These are phyloP conservation scores for Polychaeton citri DNA, from an alignment of 2,329 filamentous ascomycete genomes.

Conservation along the genomic window DNA sequence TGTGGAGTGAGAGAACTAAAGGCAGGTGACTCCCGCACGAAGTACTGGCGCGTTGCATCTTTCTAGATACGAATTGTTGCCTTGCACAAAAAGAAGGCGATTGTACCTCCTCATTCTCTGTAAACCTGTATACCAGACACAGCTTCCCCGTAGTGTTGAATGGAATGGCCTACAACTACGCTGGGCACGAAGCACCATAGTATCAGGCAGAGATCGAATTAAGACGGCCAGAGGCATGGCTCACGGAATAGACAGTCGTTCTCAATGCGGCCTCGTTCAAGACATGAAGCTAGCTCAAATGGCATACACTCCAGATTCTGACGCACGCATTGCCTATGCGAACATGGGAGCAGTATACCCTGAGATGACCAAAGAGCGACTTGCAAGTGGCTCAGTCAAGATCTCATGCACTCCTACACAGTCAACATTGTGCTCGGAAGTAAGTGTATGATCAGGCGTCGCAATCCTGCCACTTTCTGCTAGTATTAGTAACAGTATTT, in stretches of 20 bases:
- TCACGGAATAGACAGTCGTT: constrained; percentile 36
- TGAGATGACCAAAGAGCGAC: constrained; percentile 27
- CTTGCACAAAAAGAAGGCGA: no score
- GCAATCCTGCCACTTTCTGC: constrained; percentile 30
- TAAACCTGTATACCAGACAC: no score
- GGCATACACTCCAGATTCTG: constrained; percentile 28
- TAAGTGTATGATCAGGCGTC: constrained; percentile 26
- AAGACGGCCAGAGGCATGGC: constrained; percentile 39
- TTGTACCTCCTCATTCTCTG: no score
- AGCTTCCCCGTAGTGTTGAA: no score
- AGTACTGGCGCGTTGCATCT: no score
- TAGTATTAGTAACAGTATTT: constrained; percentile 36
- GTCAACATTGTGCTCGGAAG: constrained; percentile 35
- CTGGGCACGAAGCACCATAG: constrained; percentile 20
- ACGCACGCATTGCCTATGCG: constrained; percentile 36
- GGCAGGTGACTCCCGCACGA: no score
- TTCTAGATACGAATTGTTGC: no score
- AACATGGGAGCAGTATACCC: constrained; percentile 40
- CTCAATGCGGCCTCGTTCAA: constrained; percentile 35
- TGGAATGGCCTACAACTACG: constrained; percentile 44
- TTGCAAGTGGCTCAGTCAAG: constrained; percentile 22
- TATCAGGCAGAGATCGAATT: constrained; percentile 49
- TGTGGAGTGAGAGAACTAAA: no score
- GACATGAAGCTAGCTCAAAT: constrained; percentile 27
- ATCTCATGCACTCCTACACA: constrained; percentile 28